Evolutionary conservation across 768 basidiomycete species (phyloP), one percentile per base, ranked within the genome.

Genomic region (Psilocybe azurescens): DNA sequence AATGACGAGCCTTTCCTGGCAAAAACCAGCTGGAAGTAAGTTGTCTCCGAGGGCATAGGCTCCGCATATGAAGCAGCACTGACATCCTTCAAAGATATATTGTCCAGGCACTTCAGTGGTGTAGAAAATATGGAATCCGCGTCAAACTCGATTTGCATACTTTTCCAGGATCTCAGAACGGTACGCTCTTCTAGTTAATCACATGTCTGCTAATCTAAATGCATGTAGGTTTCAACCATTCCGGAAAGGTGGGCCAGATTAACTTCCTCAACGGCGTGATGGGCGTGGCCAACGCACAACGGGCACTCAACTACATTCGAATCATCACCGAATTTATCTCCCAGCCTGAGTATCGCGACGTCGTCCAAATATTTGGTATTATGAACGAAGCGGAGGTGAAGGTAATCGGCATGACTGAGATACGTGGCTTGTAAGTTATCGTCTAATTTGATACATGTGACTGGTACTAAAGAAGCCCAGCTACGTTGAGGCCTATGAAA

Each of bases 231-330:
- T 81, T 81, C 72, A 89, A 89, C 65, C 88, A 89, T 72, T 89
- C 79, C 71, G 91, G 90, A 5, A 81, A 79, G 71, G 48, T 67
- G 8, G 92, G 91, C 4, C 74, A 75, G 28, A 70, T 90, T 70
- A 91, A 94, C 71, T 89, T 88, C 67, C 70, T 91, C 67, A 79
- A 84, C 64, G 88, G 89, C 32, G 84, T 88, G 38, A 95, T 95
- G 94, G 94, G 94, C 20, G 73, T 92, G 59, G 91, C 93, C 39
- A 95, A 96, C 67, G 94, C 91, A 16, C 88, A 95, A 73, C 86
- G 94, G 14, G 79, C 88, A 7, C 75, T 95, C 50, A 84, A 91
- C 71, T 88, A 90, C 67, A 90, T 95, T 65, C 85, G 93, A n/a
- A 83, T 88, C 52, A 78, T 91, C 68, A 83, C 86, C 55, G 90